Evolutionary conservation across 208 protist species (phyloP), one percentile per base, ranked within the genome.

Genomic region (Angomonas ambiguus): DNA sequence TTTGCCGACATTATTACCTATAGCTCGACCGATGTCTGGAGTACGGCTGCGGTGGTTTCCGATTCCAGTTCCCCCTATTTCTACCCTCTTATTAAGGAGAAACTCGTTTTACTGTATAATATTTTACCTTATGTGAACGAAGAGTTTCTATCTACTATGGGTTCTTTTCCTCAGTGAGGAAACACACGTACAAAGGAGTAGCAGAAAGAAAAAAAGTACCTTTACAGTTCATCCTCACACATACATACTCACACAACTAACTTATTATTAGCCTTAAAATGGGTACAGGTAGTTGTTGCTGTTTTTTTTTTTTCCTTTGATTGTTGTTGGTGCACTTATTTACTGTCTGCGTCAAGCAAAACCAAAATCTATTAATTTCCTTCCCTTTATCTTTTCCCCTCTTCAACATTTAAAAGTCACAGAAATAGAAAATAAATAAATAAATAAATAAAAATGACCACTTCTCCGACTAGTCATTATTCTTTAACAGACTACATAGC

Each of bases 41-140:
- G 66, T 2, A 74, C 65, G 24, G 86, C 86, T 10, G 62, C 75
- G 20, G 28, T 62, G 2, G 49, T 88, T 42, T 79, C 69, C 18
- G 65, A 73, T 38, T 38, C 53, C 25, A 65, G 83, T 27, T 64
- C 60, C 49, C 58, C 67, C 6, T 8, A 70, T 33, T 58, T 71
- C 16, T 62, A 58, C 42, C 11, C 38, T 1, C 33, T 87, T 0
- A 60, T 87, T 49, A 70, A 66, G 13, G 76, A 85, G 18, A 72
- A 60, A 6, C 51, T 82, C 62, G 71, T 67, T 27, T 62, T 87
- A 33, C 71, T 95, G 30, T 90, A 87, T 74, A 87, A 79, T 55
- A 70, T 91, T 41, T 70, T 95, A 48, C 85, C 80, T 10, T 81
- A 86, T 63, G 65, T 87, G 8, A 81, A 76, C 13, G 76, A 80